Percentiles rank a stretch among this genome's conserved stretches.
phyloP scores from a whole-genome alignment of 768 basidiomycete genomes.

The Boletus huronensis region DNA sequence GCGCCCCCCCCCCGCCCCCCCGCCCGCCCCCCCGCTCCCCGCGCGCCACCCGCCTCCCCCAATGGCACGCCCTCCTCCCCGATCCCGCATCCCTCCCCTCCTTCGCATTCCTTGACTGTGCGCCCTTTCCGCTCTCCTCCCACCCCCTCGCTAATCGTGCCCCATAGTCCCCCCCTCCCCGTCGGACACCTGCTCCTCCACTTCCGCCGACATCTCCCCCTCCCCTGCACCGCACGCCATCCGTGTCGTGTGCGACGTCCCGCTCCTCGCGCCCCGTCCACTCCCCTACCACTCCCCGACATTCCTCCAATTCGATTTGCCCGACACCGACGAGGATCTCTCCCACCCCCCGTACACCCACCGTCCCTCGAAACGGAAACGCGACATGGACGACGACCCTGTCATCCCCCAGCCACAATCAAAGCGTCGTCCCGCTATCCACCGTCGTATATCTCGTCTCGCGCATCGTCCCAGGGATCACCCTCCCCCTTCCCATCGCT shows the following conservation, averaged over 20 bases:
- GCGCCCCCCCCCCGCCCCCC: too few relatives aligned
- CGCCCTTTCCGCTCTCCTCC: background rate
- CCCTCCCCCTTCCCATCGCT: slow-evolving; percentile 11
- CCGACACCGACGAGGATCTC: slow-evolving; percentile 66
- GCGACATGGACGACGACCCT: slow-evolving; percentile 21
- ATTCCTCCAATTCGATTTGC: slow-evolving; percentile 65
- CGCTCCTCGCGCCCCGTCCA: slow-evolving; percentile 65
- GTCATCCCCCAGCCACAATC: slow-evolving; percentile 16
- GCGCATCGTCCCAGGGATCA: slow-evolving; percentile 7
- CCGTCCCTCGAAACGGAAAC: slow-evolving; percentile 54
- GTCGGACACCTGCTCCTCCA: slow-evolving; percentile 35
- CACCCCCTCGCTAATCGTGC: background rate
- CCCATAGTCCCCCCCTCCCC: slow-evolving; percentile 43
- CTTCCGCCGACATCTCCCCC: slow-evolving; percentile 24
- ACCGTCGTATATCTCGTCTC: slow-evolving; percentile 20
- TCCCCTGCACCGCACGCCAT: slow-evolving; percentile 30
- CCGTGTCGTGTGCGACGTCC: slow-evolving; percentile 61
- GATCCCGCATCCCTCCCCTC: too few relatives aligned
- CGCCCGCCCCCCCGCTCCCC: too few relatives aligned
- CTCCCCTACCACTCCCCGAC: slow-evolving; percentile 68
- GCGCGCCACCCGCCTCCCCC: too few relatives aligned
- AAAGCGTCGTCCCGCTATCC: slow-evolving; percentile 25
- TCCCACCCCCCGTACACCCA: slow-evolving; percentile 66
- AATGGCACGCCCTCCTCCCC: too few relatives aligned
- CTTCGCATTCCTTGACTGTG: background rate